A percentile compares a stretch with the other conserved stretches of the same genome.
Evolutionary conservation across 2,329 filamentous ascomycete species (phyloP).

Genomic region (Clarireedia paspali): DNA sequence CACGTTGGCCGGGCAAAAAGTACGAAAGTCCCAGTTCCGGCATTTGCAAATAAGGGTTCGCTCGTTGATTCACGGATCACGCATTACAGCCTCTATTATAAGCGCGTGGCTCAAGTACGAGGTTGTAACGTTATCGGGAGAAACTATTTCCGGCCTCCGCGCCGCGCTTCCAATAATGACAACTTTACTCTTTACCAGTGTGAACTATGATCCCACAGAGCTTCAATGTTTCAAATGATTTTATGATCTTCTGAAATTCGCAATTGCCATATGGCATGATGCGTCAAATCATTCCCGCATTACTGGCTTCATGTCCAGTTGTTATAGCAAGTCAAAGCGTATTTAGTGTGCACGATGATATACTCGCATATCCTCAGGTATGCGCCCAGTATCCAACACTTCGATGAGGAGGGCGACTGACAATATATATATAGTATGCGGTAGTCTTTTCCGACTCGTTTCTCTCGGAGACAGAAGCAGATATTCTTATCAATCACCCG

Average conservation of each 20-base stretch:
- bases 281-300: constrained; percentile 22
- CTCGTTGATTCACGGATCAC: not conserved
- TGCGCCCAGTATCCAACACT: not conserved
- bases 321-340: constrained; percentile 45
- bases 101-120: not conserved
- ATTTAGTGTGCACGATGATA: constrained; percentile 66
- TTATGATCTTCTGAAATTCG: constrained; percentile 7
- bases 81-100: not conserved
- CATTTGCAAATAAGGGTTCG: not conserved
- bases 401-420: constrained; percentile 12
- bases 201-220: not conserved
- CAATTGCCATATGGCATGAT: constrained; percentile 29
- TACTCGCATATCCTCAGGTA: constrained; percentile 66
- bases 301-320: constrained; percentile 26
- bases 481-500: constrained; percentile 35
- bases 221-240: not conserved
- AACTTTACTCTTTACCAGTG: constrained; percentile 3
- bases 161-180: constrained; percentile 1
- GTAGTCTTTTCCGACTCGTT: constrained; percentile 55
- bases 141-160: not conserved
- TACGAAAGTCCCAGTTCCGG: not conserved
- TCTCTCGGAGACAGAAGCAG: constrained; percentile 49
- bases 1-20: constrained; percentile 5
- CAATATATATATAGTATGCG: constrained; percentile 45
- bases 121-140: not conserved